Percentiles rank a stretch among this genome's conserved stretches.
phyloP scores from a whole-genome alignment of 2,329 filamentous ascomycete species.

The Fusarium multiceps region DNA sequence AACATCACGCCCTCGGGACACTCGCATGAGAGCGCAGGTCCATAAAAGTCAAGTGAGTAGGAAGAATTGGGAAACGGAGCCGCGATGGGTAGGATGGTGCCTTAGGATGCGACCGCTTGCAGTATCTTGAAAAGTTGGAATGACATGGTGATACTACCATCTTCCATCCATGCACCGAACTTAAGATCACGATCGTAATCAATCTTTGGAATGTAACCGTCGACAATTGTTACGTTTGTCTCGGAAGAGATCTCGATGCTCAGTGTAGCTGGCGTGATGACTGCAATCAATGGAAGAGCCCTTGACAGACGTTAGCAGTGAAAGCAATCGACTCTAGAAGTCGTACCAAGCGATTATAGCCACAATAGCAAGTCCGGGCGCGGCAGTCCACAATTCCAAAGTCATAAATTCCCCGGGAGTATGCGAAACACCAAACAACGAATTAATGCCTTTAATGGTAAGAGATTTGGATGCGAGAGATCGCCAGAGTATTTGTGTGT shows the following conservation, averaged over 20 bases:
- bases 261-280: not conserved
- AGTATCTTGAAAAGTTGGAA: too few relatives aligned
- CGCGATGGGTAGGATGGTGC: too few relatives aligned
- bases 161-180: not conserved
- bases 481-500: constrained; percentile 22
- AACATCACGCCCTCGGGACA: too few relatives aligned
- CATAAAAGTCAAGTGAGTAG: too few relatives aligned
- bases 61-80: too few relatives aligned
- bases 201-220: not conserved
- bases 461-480: too few relatives aligned
- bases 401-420: not conserved
- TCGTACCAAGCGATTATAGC: constrained; percentile 15
- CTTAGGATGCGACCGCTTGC: too few relatives aligned
- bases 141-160: too few relatives aligned
- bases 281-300: constrained; percentile 4
- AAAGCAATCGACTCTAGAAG: too few relatives aligned
- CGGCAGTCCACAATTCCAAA: constrained; percentile 6
- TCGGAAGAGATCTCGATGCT: not conserved
- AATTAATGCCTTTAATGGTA: constrained; percentile 2
- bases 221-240: not conserved
- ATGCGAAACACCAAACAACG: not conserved
- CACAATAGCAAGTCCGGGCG: not conserved
- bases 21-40: too few relatives aligned
- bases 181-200: not conserved
- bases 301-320: too few relatives aligned